Evolutionary conservation across 352 stramenopile genomes (phyloP).

Genomic region (Phytophthora chlamydospora): DNA sequence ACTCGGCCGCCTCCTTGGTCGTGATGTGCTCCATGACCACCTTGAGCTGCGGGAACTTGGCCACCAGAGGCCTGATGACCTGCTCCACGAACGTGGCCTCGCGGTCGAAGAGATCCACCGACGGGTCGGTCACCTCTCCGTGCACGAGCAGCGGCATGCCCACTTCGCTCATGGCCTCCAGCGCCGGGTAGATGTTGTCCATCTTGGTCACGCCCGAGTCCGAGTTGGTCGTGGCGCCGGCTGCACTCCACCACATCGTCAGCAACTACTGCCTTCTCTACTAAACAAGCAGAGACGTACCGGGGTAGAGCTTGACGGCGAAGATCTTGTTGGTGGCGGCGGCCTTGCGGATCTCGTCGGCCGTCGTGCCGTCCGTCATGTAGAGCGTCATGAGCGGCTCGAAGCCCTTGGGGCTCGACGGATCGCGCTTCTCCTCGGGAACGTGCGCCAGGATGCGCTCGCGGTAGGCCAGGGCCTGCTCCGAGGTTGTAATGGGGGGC

Average conservation of each 20-base stretch:
- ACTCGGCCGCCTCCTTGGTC: slow-evolving; percentile 96
- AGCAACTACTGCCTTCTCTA: background rate
- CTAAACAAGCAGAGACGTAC: slow-evolving; percentile 22
- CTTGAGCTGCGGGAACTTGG: slow-evolving; percentile 94
- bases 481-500: slow-evolving; percentile 95
- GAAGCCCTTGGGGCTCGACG: slow-evolving; percentile 61
- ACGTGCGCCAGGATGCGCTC: slow-evolving; percentile 93
- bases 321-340: slow-evolving; percentile 90
- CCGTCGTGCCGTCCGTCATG: slow-evolving; percentile 97
- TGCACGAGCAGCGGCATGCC: slow-evolving; percentile 97
- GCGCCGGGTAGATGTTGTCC: slow-evolving; percentile 92
- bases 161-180: slow-evolving; percentile 74
- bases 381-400: slow-evolving; percentile 98
- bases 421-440: slow-evolving; percentile 48
- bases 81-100: slow-evolving; percentile 97
- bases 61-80: slow-evolving; percentile 94
- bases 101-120: slow-evolving; percentile 98
- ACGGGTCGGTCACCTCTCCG: slow-evolving; percentile 94
- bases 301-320: slow-evolving; percentile 98
- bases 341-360: slow-evolving; percentile 95
- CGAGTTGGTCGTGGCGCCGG: slow-evolving; percentile 98
- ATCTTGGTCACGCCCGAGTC: slow-evolving; percentile 97
- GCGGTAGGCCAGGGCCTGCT: slow-evolving; percentile 95
- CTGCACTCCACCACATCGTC: slow-evolving; percentile 21
- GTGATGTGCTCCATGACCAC: slow-evolving; percentile 99